Base-by-base conservation (phyloP, 768 basidiomycete species). In the Tulasnella sp. region DNA sequence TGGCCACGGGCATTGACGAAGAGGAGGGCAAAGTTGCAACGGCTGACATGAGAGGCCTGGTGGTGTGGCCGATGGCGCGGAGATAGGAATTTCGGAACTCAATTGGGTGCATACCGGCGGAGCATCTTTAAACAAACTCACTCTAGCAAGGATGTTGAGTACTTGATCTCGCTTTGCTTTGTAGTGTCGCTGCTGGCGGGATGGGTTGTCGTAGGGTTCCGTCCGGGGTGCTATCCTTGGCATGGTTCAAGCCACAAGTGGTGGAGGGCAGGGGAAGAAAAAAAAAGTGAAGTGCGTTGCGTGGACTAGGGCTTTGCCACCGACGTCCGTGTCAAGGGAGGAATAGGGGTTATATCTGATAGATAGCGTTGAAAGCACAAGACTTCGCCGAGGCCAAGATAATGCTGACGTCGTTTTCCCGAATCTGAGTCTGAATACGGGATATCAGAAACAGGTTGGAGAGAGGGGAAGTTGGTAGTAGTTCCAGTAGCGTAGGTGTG, bases 1-100 rank as follows among this genome's bases (percentile, higher is more conserved):
- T 83, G 82, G 4, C 83, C 83, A 14, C 80, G 79, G 31, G 84
- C 82, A 9, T 80, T 82, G 77, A 84, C 82, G 80, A 81, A 83
- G 31, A 83, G 78, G 70, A 85, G 81, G 69, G 83, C 83, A 79
- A 83, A 85, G 67, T 84, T 83, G n/a, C 80, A 80, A 15, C 83
- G 83, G 74, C 83, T 84, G 79, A 83, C 81, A 77, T 82, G 82
- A 1, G 82, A 80, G 14, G 82, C 79, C 77, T 83, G 81, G 34
- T 82, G 83, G 34, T 11, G 71, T n/a, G n/a, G n/a, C 71, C 71
- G 45, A 70, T 38, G 15, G 74, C 31, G 31, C 34, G 54, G 74
- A 68, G 54, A 68, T 68, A 37, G 72, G 22, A 45, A 39, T 31
- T 64, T 49, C 7, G 4, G 22, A 38, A 71, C 42, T 39, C 29